Conservation (phyloP, 805 yeast genomes). For the Kazachstania taianensis region DNA sequence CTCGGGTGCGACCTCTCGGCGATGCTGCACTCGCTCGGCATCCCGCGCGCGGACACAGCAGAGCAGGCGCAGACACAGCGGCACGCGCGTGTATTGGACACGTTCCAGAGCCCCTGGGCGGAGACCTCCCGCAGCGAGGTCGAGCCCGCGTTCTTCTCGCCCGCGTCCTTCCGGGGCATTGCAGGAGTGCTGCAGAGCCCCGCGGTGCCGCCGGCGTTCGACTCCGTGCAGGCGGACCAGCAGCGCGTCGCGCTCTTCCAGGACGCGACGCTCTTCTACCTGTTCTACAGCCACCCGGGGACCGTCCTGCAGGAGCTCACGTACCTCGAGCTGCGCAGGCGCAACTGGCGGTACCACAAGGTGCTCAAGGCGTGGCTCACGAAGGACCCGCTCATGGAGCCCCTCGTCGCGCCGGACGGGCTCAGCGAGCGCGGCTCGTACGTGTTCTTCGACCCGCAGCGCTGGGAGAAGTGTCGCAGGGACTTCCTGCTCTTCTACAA, state of each 20-base stretch:
- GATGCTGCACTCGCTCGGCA: conserved; percentile 27
- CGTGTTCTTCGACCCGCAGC: conserved; percentile 87
- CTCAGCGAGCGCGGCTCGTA: conserved; percentile 83
- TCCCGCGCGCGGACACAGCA: conserved; percentile 16
- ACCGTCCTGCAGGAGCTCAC: conserved; percentile 91
- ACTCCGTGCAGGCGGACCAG: conserved; percentile 28
- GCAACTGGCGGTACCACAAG: conserved; percentile 97
- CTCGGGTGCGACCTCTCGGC: conserved; percentile 28
- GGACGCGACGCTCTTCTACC: conserved; percentile 88
- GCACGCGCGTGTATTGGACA: conserved; percentile 29
- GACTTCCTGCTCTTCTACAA: conserved; percentile 53
- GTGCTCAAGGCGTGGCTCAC: conserved; percentile 95
- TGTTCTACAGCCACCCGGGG: conserved; percentile 87
- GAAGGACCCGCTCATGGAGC: conserved; percentile 83
- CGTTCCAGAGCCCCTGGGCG: conserved; percentile 88
- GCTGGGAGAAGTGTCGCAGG: conserved; percentile 88
- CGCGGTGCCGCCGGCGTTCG: conserved; percentile 25
- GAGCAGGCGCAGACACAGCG: conserved; percentile 4
- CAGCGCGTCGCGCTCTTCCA: conserved; percentile 53
- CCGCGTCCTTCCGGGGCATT: conserved; percentile 40
- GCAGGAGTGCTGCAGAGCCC: conserved; percentile 25
- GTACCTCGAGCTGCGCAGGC: conserved; percentile 76
- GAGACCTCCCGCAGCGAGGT: conserved; percentile 86
- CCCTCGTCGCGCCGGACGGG: conserved; percentile 66
- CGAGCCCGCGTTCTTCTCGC: conserved; percentile 69